Evolutionary conservation across 202 grass and related monocot species (phyloP).

Genomic region (Cymbopogon flexuosus): DNA sequence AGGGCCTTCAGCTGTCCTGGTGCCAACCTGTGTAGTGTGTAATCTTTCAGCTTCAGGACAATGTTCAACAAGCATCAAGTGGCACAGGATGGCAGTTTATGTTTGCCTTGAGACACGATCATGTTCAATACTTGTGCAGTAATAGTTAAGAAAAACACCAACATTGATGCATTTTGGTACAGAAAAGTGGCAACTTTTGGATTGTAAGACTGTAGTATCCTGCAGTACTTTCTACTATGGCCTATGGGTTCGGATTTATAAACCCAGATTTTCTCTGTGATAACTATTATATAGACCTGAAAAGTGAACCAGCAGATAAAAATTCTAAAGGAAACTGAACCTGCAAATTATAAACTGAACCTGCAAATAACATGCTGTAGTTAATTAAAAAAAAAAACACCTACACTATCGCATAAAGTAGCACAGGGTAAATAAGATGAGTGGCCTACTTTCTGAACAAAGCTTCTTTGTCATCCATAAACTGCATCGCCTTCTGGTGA

Average conservation of each 20-base stretch:
- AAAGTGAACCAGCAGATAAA: too few species aligned
- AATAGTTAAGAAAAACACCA: not conserved
- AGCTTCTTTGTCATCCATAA: conserved; percentile 71
- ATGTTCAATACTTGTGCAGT: not conserved
- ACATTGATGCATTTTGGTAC: not conserved
- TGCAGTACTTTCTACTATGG: too few species aligned
- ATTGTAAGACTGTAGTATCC: not conserved
- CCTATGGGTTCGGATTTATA: too few species aligned
- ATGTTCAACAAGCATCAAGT: too few species aligned
- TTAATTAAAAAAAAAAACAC: not conserved
- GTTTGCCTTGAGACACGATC: not conserved
- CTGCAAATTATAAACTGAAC: too few species aligned
- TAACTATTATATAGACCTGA: too few species aligned
- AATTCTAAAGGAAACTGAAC: too few species aligned
- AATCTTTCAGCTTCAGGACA: not conserved
- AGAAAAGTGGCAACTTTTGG: not conserved
- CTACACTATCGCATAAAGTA: not conserved
- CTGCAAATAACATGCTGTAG: not conserved
- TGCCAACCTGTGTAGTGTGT: conserved; percentile 34
- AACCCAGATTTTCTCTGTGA: too few species aligned
- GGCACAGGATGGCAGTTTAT: not conserved
- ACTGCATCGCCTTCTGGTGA: conserved; percentile 47
- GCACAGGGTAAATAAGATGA: not conserved
- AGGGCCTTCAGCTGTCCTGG: conserved; percentile 46
- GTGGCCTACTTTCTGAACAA: conserved; percentile 54